Base-by-base conservation (phyloP, 108 stramenopile genomes). In the Skeletonema marinoi region DNA sequence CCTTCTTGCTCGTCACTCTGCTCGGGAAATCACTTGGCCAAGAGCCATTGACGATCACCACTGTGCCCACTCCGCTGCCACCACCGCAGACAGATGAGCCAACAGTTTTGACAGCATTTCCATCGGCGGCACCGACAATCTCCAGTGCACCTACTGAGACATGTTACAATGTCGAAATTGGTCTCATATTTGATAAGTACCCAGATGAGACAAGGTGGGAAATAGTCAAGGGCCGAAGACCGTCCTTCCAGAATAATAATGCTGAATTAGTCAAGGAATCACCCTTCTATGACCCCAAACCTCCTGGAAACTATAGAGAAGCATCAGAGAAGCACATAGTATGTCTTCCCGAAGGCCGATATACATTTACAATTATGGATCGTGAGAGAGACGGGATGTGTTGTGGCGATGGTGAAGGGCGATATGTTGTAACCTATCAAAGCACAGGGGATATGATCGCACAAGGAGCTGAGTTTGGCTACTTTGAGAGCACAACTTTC, bases 361-460 rank as follows among this genome's bases (percentile, higher is more conserved):
- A 81, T 50, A 81, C 80, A 16, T 81, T 75, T 41, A 75, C 80
- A 31, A 75, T 81, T 38, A 71, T 75, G 35, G 80, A 81, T 56
- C 46, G 58, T 19, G 68, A 68, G 38, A 39, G 44, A 48, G 80
- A 75, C 42, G 80, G 74, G 25, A 59, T 75, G 60, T 80, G 78
- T 41, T 78, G 78, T 31, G 12, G 11, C 32, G 19, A 51, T 25
- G 73, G 73, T 8, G 74, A 81, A 38, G 80, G 80, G 1, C 73
- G 60, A 13, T 81, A 81, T 25, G 68, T 58, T 12, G 4, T 81
- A 7, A 74, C 74, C 2, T 75, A 81, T 70, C 25, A 46, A 66
- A 60, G 61, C 17, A 75, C 69, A 1, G 80, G 80, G 13, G 80
- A 81, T 48, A 65, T 75, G 38, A 81, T 81, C 36, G 66, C 70